These are phyloP conservation scores for Conticribra guillardii DNA, from an alignment of 108 stramenopile species.

Conservation along the genomic window DNA sequence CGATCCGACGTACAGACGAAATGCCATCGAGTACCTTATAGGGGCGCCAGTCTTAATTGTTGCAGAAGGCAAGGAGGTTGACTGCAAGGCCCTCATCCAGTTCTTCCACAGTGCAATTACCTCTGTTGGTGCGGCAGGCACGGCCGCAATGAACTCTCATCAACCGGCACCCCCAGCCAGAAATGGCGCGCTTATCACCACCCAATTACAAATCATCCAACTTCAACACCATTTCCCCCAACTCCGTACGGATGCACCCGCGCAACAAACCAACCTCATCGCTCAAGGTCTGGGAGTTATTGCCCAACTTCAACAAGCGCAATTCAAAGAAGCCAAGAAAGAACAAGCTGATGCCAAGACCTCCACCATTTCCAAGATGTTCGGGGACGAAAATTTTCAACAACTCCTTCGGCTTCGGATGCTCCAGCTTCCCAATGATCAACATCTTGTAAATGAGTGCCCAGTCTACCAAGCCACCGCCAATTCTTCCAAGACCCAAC, in stretches of 20 bases:
- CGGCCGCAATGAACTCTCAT: background rate
- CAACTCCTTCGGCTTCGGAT: constrained; percentile 3
- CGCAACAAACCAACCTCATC: constrained; percentile 5
- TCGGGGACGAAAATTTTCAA: constrained; percentile 7
- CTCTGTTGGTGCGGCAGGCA: background rate
- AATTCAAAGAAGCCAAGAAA: background rate
- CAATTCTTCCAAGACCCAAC: background rate
- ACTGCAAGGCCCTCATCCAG: constrained; percentile 4
- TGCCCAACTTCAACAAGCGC: constrained; percentile 18
- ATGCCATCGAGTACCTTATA: no score
- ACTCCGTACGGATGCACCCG: background rate
- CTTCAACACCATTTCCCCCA: background rate
- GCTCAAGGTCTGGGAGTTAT: background rate
- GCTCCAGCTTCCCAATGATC: background rate
- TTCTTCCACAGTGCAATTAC: constrained; percentile 16
- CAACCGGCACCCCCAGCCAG: constrained; percentile 5
- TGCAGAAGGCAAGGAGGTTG: constrained; percentile 10
- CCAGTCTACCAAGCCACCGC: constrained; percentile 11
- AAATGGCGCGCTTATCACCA: background rate
- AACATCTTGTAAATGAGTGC: background rate
- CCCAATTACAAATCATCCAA: background rate
- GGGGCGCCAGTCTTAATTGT: no score
- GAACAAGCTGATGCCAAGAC: constrained; percentile 2
- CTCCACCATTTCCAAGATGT: constrained; percentile 4
- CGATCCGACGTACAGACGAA: no score